These are phyloP conservation scores for Huntiella decipiens DNA, from an alignment of 2,329 filamentous ascomycete species.

Conservation along the genomic window DNA sequence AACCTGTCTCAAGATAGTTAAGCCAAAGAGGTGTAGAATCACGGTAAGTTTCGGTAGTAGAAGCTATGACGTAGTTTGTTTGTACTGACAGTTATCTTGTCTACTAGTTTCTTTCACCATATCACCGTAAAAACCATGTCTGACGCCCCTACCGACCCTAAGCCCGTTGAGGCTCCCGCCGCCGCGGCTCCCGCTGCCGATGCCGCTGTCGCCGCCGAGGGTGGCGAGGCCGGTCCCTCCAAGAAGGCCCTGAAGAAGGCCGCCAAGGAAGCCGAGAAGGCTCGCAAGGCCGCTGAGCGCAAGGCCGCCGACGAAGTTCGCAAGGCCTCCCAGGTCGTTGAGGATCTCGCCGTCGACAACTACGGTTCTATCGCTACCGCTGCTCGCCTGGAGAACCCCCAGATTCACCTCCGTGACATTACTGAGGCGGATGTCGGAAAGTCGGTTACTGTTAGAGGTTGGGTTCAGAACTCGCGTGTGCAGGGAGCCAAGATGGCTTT, in stretches of 20 bases:
- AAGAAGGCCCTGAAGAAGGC: slow-evolving; percentile 77
- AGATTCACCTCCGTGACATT: slow-evolving; percentile 44
- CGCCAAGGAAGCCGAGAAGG: slow-evolving; percentile 73
- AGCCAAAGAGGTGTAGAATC: no score
- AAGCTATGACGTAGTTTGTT: no score
- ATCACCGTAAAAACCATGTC: slow-evolving; percentile 15
- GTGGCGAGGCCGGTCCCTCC: slow-evolving; percentile 26
- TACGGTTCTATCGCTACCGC: slow-evolving; percentile 54
- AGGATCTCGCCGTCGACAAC: slow-evolving; percentile 53
- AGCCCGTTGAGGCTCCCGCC: slow-evolving; percentile 6
- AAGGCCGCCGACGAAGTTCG: slow-evolving; percentile 52
- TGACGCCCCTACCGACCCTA: slow-evolving; percentile 18
- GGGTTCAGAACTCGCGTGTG: slow-evolving; percentile 71
- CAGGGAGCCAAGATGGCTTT: slow-evolving; percentile 88
- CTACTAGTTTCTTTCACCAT: neutral
- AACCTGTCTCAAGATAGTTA: no score
- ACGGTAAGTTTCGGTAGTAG: no score
- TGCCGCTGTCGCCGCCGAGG: slow-evolving; percentile 5
- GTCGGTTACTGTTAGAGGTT: slow-evolving; percentile 56
- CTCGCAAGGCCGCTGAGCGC: slow-evolving; percentile 51
- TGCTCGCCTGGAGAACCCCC: slow-evolving; percentile 35
- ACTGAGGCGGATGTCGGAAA: slow-evolving; percentile 46
- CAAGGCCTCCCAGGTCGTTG: slow-evolving; percentile 43
- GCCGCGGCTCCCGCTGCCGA: slow-evolving; percentile 4
- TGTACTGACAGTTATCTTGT: no score